Evolutionary conservation across 495 filamentous ascomycete species (phyloP), one percentile per base, ranked within the genome.

Genomic region (Neurospora sp.): DNA sequence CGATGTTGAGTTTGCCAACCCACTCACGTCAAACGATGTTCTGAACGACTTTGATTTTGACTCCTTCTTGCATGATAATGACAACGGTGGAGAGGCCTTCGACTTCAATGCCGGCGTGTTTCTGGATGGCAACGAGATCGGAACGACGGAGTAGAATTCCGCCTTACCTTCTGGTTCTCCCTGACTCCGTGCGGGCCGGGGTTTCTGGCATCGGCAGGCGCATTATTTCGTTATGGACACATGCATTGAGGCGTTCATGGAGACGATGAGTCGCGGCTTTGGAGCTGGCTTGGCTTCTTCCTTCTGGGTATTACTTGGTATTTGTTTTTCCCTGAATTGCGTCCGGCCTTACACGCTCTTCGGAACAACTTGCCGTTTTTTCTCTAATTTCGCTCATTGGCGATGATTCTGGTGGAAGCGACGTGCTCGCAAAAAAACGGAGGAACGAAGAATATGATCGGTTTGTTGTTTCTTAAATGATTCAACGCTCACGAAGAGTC

Each of bases 41-140:
- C 84, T 98, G 69, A 91, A 93, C 78, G 92, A 92, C 76, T 98
- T 98, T 75, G 95, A 98, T 81, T 98, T 98, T 80, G 95, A 98
- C 81, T 93, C 92, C 0, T 98, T 98, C 87, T 84, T 98, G n/a
- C 84, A 88, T 39, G 84, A 87, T 72, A 61, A 61, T 27, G 73
- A 71, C 69, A 78, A 76, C 69, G 80, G 78, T 39, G 79, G 73
- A n/a, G 85, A 82, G 40, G 77, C 78, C 7, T 88, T 87, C 70
- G 82, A 84, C 79, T 87, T 89, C 69, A 79, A 79, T 68, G 68
- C 78, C 20, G 75, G 78, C 39, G 70, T 65, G 38, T 83, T 86
- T 74, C 76, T 75, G 9, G 81, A 83, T 48, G 81, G 80, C 35
- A 79, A 81, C 70, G 82, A 84, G 75, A 87, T 88, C 72, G 83